phyloP scores from a whole-genome alignment of 177 flowering plant species.

The Vitis hybrid region DNA sequence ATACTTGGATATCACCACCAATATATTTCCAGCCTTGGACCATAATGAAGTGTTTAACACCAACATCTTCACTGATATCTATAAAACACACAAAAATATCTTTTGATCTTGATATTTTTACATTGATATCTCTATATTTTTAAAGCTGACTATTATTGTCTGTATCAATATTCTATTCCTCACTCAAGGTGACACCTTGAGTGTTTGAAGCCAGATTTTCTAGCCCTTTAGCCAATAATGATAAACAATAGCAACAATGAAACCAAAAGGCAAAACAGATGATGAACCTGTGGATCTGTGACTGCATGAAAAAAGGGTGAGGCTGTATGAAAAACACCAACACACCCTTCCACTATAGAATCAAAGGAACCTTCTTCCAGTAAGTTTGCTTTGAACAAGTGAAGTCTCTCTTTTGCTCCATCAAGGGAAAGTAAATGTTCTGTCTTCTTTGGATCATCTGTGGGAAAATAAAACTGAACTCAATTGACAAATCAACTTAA shows the following conservation, averaged over 20 bases:
- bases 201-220: no score
- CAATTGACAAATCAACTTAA: neutral
- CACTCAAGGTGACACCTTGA: no score
- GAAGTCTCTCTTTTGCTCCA: constrained; percentile 60
- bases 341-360: constrained; percentile 48
- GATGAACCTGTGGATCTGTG: constrained; percentile 45
- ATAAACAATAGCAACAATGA: neutral
- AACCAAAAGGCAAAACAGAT: neutral
- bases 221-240: no score
- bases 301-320: constrained; percentile 47
- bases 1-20: no score
- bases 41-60: no score
- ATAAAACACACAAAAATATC: no score
- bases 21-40: no score
- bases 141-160: no score
- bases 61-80: no score
- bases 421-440: constrained; percentile 51
- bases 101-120: no score
- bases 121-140: no score
- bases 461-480: neutral
- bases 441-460: constrained; percentile 51
- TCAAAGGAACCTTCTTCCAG: constrained; percentile 61
- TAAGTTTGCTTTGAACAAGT: constrained; percentile 52
- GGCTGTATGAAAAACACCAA: constrained; percentile 63
- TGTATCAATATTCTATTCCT: no score